Base-by-base conservation (phyloP, 2,329 filamentous ascomycete genomes). In the Teratosphaeria zuluensis region DNA sequence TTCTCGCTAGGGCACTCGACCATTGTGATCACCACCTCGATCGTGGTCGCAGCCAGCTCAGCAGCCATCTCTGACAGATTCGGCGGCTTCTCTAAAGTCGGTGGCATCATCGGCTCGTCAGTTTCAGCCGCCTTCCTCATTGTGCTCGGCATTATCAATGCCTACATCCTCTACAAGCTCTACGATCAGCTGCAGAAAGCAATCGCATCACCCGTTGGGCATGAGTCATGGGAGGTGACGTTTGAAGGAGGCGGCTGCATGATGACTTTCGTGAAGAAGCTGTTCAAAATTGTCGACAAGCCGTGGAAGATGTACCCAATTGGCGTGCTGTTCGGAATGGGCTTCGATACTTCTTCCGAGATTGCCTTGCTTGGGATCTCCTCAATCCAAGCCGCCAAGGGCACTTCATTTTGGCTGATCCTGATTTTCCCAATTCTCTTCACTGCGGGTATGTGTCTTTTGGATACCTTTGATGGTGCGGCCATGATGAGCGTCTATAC, bases 271-370 rank as follows among this genome's bases (percentile, higher is more conserved):
- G 83, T 96, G 56, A 84, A 87, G 59, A 83, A 79, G 61, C 79
- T 95, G 61, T 96, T 97, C 74, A 84, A 83, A 51, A 77, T 95
- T 28, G 82, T 86, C 66, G 80, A 86, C 65, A 74, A 77, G 71
- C 88, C 89, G 0, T 97, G 92, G 92, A 97, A 97, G 73, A 96
- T 96, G 91, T 94, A 95, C 65, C 91, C 90, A 0, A 77, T 96
- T 0, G 92, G 92, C 0, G 80, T 97, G 0, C 77, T 97, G 4
- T 97, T 79, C 58, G 94, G 92, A 0, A 79, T 97, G 0, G 94
- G 92, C 0, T 97, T 99, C 71, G 94, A 97, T 71, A 97, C 94
- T 0, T 95, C 89, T 48, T 95, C 90, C 7, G 92, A 99, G 72
- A 89, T 97, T 68, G 92, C 94, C 0, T 81, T 99, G 7, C 75